Conservation (phyloP, 345 rosid genomes). For the Arabis hirsuta region DNA sequence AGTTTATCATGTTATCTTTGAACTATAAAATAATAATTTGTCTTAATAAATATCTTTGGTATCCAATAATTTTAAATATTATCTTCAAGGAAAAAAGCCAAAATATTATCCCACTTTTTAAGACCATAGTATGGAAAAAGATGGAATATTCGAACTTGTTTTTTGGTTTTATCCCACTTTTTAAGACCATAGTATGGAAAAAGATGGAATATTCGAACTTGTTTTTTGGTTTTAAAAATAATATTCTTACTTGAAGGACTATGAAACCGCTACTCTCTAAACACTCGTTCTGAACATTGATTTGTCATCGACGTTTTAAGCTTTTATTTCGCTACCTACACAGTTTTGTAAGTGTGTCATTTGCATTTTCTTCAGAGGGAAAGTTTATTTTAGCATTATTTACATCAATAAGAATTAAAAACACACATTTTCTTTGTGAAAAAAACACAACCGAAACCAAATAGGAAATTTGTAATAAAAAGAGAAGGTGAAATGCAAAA, state of each 20-base stretch:
- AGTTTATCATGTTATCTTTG: background rate
- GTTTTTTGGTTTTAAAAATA: background rate
- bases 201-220: slow-evolving; percentile 21
- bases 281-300: background rate
- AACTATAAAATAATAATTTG: slow-evolving; percentile 14
- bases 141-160: slow-evolving; percentile 34
- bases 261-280: slow-evolving; percentile 1
- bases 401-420: too few species aligned
- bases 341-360: too few species aligned
- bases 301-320: too few species aligned
- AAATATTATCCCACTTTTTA: background rate
- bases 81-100: slow-evolving; percentile 1
- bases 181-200: background rate
- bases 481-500: too few species aligned
- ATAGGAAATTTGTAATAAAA: too few species aligned
- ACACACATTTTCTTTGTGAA: too few species aligned
- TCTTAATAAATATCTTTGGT: slow-evolving; percentile 9
- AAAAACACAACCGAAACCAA: too few species aligned
- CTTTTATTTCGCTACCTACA: too few species aligned
- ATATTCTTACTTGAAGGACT: background rate
- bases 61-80: slow-evolving; percentile 20
- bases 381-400: too few species aligned
- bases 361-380: too few species aligned
- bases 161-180: background rate
- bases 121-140: background rate